Percentiles rank a stretch among this genome's conserved stretches.
phyloP scores from a whole-genome alignment of 2,329 filamentous ascomycete species.

The Talaromyces funiculosus region DNA sequence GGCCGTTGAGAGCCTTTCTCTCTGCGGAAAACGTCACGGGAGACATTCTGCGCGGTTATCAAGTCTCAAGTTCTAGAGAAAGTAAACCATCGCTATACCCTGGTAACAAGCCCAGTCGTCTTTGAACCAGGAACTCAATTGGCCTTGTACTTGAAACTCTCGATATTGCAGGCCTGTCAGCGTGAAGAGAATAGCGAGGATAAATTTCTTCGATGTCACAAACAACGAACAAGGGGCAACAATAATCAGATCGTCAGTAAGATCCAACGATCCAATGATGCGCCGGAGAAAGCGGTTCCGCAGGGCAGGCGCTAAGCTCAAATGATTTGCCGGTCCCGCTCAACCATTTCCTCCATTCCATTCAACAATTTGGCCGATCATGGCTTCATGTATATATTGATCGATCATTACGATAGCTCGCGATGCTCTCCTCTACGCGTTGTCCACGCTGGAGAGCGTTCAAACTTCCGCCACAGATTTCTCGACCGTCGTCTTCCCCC shows the following conservation, averaged over 20 bases:
- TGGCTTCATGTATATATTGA: background rate
- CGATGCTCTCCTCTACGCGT: slow-evolving; percentile 16
- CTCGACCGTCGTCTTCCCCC: background rate
- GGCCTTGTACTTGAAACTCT: background rate
- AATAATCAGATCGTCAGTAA: background rate
- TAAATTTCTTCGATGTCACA: background rate
- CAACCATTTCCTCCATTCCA: background rate
- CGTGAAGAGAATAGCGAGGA: background rate
- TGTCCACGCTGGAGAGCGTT: slow-evolving; percentile 17
- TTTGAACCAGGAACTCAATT: background rate
- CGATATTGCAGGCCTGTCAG: background rate
- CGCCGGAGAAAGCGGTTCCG: background rate
- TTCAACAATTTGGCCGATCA: background rate
- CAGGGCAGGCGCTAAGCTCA: background rate
- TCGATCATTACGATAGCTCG: background rate
- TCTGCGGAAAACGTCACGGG: slow-evolving; percentile 27
- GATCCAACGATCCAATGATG: background rate
- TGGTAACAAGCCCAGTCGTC: background rate
- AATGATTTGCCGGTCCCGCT: background rate
- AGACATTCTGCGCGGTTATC: slow-evolving; percentile 24
- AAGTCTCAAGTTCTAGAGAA: slow-evolving; percentile 5
- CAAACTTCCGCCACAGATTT: background rate
- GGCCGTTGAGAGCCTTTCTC: slow-evolving; percentile 24
- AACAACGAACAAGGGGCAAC: background rate
- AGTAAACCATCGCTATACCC: slow-evolving; percentile 14